Base-by-base conservation (phyloP, 75 land plant genomes). In the Sequoia sempervirens region DNA sequence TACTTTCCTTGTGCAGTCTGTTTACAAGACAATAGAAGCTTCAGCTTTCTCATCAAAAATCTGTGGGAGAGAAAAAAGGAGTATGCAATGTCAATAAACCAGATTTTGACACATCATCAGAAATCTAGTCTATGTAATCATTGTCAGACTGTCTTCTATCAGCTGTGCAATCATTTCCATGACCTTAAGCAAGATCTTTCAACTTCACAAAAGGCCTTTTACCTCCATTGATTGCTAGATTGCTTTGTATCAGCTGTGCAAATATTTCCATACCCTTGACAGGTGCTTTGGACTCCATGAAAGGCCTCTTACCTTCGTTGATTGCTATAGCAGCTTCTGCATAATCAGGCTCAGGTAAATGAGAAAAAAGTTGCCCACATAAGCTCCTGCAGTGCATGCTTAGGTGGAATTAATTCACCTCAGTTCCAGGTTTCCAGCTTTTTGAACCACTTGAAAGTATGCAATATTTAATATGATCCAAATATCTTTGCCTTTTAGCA, bases 321-420 rank as follows among this genome's bases (percentile, higher is more conserved):
- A 30, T 82, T 26, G 78, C 82, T 79, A 81, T 41, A 74, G 91
- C 68, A 79, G 72, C 53, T 68, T 87, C 89, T 23, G 84, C 46
- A 73, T 91, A 87, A 61, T 81, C 87, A 85, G 94, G 85, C 80
- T 91, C 81, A 37, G 95, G 85, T 69, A 97, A 88, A 80, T 90
- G 93, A 58, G 95, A 85, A 83, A 96, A 43, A 96, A 34, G 0
- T 90, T 38, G 91, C 89, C 86, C 94, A 86, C 40, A 97, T 89
- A 83, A 97, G 93, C 84, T 97, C 99, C 86, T 97, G 98, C 96
- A 96, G 92, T 11, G 95, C 93, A 82, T 95, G 92, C 61, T 98
- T 91, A 73, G 99, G 95, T 45, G 89, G 98, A 78, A 96, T 85
- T 41, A 97, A 87, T 85, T 95, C 99, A 40, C 96, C 91, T n/a